These are phyloP conservation scores for Elasticomyces elasticus DNA, from an alignment of 495 filamentous ascomycete genomes.

Conservation along the genomic window DNA sequence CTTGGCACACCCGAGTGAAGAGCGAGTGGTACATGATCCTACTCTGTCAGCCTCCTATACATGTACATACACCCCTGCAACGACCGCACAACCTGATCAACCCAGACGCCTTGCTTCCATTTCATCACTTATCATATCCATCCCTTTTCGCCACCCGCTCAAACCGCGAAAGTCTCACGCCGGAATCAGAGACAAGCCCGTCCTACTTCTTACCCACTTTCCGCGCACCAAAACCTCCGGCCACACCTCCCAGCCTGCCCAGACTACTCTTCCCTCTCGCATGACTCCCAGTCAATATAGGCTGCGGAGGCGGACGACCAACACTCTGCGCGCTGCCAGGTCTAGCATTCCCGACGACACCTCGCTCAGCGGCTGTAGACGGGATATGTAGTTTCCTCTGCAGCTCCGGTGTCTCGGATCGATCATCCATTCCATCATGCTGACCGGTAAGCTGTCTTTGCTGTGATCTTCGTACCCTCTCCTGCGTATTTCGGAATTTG, in stretches of 20 bases:
- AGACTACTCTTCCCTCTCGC: constrained; percentile 16
- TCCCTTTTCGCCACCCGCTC: not conserved
- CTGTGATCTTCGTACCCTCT: constrained; percentile 53
- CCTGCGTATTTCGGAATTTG: constrained; percentile 85
- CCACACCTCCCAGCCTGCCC: constrained; percentile 20
- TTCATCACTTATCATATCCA: not conserved
- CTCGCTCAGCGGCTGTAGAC: not conserved
- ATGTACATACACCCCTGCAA: not conserved
- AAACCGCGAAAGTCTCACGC: not conserved
- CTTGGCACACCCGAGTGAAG: no score
- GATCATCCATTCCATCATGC: constrained; percentile 11
- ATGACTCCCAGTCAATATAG: not conserved
- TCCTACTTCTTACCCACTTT: constrained; percentile 16
- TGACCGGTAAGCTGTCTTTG: constrained; percentile 26
- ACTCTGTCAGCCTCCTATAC: not conserved
- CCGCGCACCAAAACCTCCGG: constrained; percentile 14
- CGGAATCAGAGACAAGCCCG: not conserved
- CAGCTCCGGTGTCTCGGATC: constrained; percentile 9
- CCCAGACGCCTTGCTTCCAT: not conserved
- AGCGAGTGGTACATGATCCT: no score
- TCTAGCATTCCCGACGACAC: not conserved
- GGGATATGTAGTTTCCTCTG: constrained; percentile 13
- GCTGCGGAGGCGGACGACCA: constrained; percentile 3
- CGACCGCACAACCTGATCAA: not conserved
- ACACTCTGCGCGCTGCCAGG: constrained; percentile 3